Base-by-base conservation (phyloP, 73 alveolate genomes). In the Breviolum minutum region DNA sequence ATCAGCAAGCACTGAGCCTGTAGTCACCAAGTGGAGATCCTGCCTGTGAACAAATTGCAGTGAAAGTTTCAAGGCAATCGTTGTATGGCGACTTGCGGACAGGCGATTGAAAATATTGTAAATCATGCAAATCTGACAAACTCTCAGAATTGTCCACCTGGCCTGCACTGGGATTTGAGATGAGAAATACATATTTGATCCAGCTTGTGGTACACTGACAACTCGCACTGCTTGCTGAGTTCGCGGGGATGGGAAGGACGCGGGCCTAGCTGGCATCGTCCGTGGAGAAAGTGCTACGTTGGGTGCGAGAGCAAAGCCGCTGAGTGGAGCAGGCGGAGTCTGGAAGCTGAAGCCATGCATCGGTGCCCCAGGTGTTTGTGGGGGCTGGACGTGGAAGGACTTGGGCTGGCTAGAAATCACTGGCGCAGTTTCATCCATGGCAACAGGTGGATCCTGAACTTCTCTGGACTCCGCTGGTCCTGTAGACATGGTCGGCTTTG, bases 401-500 rank as follows among this genome's bases (percentile, higher is more conserved):
- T 79, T 29, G 24, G 62, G 29, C 32, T 26, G 24, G 63, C 24
- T 79, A 63, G 64, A 40, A 27, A 63, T 29, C 27, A 30, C 63
- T 30, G 66, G 5, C 29, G 87, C n/a, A 27, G 54, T 40, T 40
- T 26, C 48, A 22, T 79, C 87, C 70, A 48, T 69, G 7, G 90
- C 90, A 16, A 79, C 87, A 19, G 90, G 90, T 13, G 90, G 90
- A 81, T 81, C 90, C 69, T 54, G 90, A 30, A 81, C 90, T 29
- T 77, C 86, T n/a, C 86, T 77, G 61, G 20, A 6, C 40, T 73
- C 63, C 11, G 26, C 24, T 8, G 63, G 13, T n/a, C 54, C 54
- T 40, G 54, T 40, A 40, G 62, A 60, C 61, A 29, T 12, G 26
- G 26, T 19, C 26, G 86, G 86, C 62, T 2, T 77, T 60, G 86